A percentile compares a stretch with the other conserved stretches of the same genome.
Evolutionary conservation across 169 alveolate genomes (phyloP).

Genomic region (Toxoplasma gondii): DNA sequence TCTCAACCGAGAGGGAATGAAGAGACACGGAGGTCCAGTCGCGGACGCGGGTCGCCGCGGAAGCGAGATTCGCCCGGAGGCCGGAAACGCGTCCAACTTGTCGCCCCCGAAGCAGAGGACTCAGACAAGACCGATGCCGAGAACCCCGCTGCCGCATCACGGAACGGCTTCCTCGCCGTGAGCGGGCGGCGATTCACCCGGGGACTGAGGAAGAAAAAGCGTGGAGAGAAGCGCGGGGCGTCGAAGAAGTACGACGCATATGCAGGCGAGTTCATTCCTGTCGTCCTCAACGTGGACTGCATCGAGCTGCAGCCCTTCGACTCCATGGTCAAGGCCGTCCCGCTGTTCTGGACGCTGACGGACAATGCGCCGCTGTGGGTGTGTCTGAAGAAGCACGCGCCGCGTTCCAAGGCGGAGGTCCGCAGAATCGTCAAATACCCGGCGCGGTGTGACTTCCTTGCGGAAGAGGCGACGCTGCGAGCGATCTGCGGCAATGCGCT

Average conservation of each 20-base stretch:
- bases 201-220: neutral
- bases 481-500: conserved; percentile 27
- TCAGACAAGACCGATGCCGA: no score
- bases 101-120: neutral
- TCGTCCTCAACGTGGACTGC: neutral
- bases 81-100: neutral
- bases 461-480: conserved; percentile 37
- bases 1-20: no score
- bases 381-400: conserved; percentile 14
- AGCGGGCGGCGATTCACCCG: neutral
- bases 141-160: neutral
- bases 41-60: neutral
- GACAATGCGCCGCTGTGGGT: conserved; percentile 57
- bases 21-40: no score
- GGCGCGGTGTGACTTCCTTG: conserved; percentile 42
- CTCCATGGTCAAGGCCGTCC: conserved; percentile 38
- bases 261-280: conserved; percentile 16
- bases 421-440: conserved; percentile 32
- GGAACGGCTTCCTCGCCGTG: neutral
- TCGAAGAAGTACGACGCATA: neutral
- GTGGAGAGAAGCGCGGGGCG: neutral
- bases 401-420: conserved; percentile 15
- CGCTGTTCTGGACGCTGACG: conserved; percentile 58
- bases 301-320: conserved; percentile 20
- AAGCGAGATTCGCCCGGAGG: neutral